Percentiles rank a stretch among this genome's conserved stretches.
Evolutionary conservation across 2,329 filamentous ascomycete species (phyloP).

Genomic region (Arthrobotrys sinensis): DNA sequence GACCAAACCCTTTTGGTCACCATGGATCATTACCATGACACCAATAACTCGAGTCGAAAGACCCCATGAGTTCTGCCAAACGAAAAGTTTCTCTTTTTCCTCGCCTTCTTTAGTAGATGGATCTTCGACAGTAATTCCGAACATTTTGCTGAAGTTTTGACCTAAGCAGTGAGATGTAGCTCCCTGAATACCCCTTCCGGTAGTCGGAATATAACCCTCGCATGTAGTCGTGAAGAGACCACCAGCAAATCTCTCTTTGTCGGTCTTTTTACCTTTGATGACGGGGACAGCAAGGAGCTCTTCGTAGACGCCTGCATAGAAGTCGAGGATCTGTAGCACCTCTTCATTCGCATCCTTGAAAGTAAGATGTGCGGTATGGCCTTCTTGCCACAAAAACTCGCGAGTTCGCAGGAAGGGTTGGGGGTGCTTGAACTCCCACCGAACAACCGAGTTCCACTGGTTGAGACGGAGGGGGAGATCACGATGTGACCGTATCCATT

Average conservation of each 20-base stretch:
- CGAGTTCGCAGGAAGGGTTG: constrained; percentile 88
- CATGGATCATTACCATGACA: constrained; percentile 99
- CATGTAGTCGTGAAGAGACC: constrained; percentile 97
- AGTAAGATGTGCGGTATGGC: constrained; percentile 91
- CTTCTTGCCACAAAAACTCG: constrained; percentile 99
- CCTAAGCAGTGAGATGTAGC: constrained; percentile 94
- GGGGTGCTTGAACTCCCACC: constrained; percentile 97
- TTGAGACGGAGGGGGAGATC: constrained; percentile 94
- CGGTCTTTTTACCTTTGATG: constrained; percentile 92
- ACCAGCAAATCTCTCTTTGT: constrained; percentile 98
- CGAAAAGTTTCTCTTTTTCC: constrained; percentile 83
- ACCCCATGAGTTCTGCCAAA: constrained; percentile 99
- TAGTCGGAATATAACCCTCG: constrained; percentile 95
- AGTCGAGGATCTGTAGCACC: constrained; percentile 91
- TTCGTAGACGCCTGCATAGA: constrained; percentile 93
- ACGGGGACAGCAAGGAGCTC: constrained; percentile 94
- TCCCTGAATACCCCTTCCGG: constrained; percentile 95
- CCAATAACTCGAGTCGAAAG: constrained; percentile 96
- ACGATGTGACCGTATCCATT: constrained; percentile 96
- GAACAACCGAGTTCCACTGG: constrained; percentile 96
- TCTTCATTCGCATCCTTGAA: constrained; percentile 85
- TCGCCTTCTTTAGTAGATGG: constrained; percentile 77
- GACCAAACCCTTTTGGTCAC: constrained; percentile 94
- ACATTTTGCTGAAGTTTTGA: constrained; percentile 99
- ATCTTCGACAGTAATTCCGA: constrained; percentile 96